These are phyloP conservation scores for Arthrobotrys sphaeroides DNA, from an alignment of 2,329 filamentous ascomycete species.

Conservation along the genomic window DNA sequence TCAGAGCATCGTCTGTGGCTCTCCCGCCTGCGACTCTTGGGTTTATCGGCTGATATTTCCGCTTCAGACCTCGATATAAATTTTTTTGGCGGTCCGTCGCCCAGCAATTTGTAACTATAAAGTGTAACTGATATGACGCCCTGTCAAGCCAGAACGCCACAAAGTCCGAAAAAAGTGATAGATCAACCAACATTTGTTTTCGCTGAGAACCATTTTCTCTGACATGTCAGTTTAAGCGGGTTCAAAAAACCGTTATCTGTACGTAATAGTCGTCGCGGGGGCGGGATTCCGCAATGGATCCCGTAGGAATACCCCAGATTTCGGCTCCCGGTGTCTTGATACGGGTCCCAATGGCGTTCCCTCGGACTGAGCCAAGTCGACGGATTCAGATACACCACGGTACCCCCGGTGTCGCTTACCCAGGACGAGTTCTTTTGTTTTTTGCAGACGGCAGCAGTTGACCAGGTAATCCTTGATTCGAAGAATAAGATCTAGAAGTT, in stretches of 20 bases:
- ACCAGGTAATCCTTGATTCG: background rate
- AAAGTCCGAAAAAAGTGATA: background rate
- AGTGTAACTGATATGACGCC: background rate
- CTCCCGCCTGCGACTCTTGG: background rate
- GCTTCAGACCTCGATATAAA: background rate
- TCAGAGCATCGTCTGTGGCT: background rate
- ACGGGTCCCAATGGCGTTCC: background rate
- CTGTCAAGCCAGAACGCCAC: background rate
- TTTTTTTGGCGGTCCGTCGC: background rate
- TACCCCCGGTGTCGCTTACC: background rate
- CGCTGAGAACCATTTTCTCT: background rate
- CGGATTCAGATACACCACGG: background rate
- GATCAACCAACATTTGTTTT: background rate
- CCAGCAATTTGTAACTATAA: background rate
- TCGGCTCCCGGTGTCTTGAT: background rate
- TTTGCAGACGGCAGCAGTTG: background rate
- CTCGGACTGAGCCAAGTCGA: no score
- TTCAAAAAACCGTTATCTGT: background rate
- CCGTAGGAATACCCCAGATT: background rate
- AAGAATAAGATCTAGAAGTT: background rate
- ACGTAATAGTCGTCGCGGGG: background rate
- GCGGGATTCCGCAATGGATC: background rate
- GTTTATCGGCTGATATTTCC: background rate
- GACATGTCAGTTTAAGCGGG: background rate
- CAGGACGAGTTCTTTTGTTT: background rate